These are phyloP conservation scores for Crepidotus variabilis DNA, from an alignment of 768 basidiomycete genomes.

Conservation along the genomic window DNA sequence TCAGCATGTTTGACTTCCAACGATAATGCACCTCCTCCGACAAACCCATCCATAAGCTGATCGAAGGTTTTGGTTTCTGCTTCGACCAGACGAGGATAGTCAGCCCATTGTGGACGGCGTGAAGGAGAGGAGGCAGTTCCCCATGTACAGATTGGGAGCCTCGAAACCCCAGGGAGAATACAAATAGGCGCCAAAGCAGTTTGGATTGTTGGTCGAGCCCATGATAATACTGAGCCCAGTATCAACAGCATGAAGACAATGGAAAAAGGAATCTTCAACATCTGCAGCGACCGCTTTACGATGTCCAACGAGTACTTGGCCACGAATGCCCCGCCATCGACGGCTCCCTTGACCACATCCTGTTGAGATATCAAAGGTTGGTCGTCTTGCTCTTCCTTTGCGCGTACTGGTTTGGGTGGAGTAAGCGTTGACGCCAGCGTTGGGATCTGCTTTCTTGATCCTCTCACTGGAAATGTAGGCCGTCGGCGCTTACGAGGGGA, in stretches of 20 bases:
- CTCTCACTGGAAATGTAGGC: background rate
- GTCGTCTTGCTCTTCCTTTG: background rate
- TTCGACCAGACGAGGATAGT: constrained; percentile 59
- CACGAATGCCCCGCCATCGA: constrained; percentile 26
- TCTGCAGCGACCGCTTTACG: constrained; percentile 38
- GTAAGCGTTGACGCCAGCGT: constrained; percentile 5
- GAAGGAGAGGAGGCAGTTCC: constrained; percentile 1
- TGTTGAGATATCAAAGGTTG: constrained; percentile 10
- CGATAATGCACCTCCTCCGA: constrained; percentile 56
- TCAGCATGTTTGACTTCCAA: constrained; percentile 73
- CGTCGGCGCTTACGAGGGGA: constrained; percentile 28
- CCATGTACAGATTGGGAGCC: constrained; percentile 37
- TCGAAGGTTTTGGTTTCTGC: constrained; percentile 62
- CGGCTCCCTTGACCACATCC: constrained; percentile 24
- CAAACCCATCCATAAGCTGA: constrained; percentile 55
- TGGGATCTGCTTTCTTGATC: constrained; percentile 4
- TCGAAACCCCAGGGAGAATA: constrained; percentile 55
- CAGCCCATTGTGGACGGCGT: constrained; percentile 40
- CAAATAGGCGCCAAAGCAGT: constrained; percentile 56
- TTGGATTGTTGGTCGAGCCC: constrained; percentile 40
- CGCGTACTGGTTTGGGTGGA: background rate
- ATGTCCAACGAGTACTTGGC: constrained; percentile 45
- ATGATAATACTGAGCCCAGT: constrained; percentile 39
- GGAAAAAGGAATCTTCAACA: constrained; percentile 55
- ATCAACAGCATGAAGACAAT: constrained; percentile 49